phyloP scores from a whole-genome alignment of 306 rosid species.

The Medicago lupulina region DNA sequence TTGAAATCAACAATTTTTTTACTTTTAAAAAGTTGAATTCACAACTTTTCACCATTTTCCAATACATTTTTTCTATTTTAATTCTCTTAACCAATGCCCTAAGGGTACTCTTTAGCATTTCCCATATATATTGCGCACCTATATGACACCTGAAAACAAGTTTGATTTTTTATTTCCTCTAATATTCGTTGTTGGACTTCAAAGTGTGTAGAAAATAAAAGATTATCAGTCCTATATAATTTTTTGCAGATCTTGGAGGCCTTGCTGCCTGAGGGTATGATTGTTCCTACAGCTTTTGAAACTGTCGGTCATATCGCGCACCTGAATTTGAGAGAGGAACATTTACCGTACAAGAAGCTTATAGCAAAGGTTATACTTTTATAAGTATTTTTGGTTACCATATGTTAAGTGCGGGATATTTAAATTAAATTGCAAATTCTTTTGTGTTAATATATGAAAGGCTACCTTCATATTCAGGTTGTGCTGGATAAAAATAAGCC shows the following conservation, averaged over 20 bases:
- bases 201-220: conserved; percentile 26
- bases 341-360: conserved; percentile 77
- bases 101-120: too few species aligned
- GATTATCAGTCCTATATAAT: conserved; percentile 17
- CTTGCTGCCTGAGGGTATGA: conserved; percentile 74
- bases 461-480: conserved; percentile 64
- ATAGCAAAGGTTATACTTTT: conserved; percentile 75
- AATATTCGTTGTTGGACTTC: conserved; percentile 25
- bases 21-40: too few species aligned
- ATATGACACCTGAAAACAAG: conserved; percentile 22
- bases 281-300: conserved; percentile 85
- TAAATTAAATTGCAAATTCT: conserved; percentile 28
- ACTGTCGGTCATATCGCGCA: conserved; percentile 93
- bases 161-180: neutral
- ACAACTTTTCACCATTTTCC: too few species aligned
- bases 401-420: conserved; percentile 25
- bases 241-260: conserved; percentile 78
- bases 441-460: conserved; percentile 27
- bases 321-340: conserved; percentile 88
- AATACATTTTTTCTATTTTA: too few species aligned
- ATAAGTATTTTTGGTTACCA: neutral
- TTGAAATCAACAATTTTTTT: too few species aligned
- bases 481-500: conserved; percentile 91
- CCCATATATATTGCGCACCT: too few species aligned
- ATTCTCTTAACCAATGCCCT: too few species aligned